Percentiles rank a stretch among this genome's conserved stretches.
These are phyloP conservation scores for Medicago lupulina DNA, from an alignment of 306 rosid genomes.

Conservation along the genomic window DNA sequence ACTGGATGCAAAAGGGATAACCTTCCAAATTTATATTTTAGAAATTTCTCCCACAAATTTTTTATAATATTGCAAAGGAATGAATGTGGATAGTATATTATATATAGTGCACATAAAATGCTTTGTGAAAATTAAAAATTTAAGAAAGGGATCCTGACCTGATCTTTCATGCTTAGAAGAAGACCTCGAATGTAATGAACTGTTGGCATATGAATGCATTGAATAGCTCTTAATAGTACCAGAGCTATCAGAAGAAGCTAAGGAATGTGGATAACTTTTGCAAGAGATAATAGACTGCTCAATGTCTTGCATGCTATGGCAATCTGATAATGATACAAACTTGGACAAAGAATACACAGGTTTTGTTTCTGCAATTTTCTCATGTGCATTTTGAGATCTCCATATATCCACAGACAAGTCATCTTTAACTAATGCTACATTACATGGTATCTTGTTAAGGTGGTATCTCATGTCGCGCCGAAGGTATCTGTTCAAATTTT, in stretches of 20 bases:
- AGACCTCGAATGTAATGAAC: slow-evolving; percentile 43
- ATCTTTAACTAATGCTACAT: slow-evolving; percentile 68
- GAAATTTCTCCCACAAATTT: no score
- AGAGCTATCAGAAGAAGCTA: slow-evolving; percentile 47
- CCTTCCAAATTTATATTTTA: no score
- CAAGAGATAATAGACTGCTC: slow-evolving; percentile 50
- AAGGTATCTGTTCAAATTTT: slow-evolving; percentile 58
- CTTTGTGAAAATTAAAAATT: background rate
- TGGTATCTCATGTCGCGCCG: slow-evolving; percentile 63
- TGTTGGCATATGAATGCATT: slow-evolving; percentile 40
- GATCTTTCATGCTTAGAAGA: slow-evolving; percentile 56
- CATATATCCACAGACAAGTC: slow-evolving; percentile 51
- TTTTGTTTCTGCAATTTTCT: slow-evolving; percentile 49
- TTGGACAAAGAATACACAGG: slow-evolving; percentile 57
- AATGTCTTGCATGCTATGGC: slow-evolving; percentile 37
- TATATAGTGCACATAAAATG: background rate
- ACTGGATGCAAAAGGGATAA: no score
- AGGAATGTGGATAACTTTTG: slow-evolving; percentile 41
- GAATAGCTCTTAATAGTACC: slow-evolving; percentile 35
- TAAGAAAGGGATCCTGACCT: slow-evolving; percentile 49
- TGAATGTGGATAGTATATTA: background rate
- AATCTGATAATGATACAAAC: slow-evolving; percentile 50
- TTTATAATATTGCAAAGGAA: background rate
- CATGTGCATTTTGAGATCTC: slow-evolving; percentile 47
- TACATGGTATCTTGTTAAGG: slow-evolving; percentile 66